phyloP scores from a whole-genome alignment of 495 filamentous ascomycete genomes.

The Annulohypoxylon stygium region DNA sequence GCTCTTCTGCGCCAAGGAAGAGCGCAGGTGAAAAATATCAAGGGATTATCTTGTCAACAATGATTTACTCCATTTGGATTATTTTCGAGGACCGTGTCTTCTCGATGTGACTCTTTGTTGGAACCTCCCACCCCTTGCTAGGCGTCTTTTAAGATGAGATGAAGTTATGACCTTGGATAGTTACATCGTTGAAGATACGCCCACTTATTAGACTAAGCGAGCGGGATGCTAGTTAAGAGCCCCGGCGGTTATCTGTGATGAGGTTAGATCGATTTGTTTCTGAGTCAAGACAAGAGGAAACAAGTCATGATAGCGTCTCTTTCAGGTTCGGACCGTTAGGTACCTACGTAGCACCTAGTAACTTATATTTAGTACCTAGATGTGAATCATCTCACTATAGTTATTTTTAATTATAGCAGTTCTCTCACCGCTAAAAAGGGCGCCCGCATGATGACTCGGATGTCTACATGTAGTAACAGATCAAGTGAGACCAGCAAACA shows the following conservation, averaged over 20 bases:
- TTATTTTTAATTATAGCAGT: neutral
- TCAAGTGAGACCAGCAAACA: conserved; percentile 13
- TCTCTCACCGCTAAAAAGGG: conserved; percentile 3
- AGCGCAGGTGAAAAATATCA: conserved; percentile 10
- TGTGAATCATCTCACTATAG: neutral
- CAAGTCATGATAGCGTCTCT: neutral
- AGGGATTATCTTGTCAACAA: conserved; percentile 7
- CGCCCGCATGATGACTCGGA: neutral
- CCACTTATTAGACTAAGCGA: conserved; percentile 4
- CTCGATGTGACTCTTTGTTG: neutral
- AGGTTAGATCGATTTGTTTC: conserved; percentile 15
- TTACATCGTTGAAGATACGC: conserved; percentile 16
- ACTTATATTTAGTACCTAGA: neutral
- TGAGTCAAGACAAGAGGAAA: conserved; percentile 7
- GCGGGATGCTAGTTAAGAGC: neutral
- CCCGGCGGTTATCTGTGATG: neutral
- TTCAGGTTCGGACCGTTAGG: too few species aligned
- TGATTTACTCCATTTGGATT: neutral
- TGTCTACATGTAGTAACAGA: neutral
- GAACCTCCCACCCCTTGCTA: neutral
- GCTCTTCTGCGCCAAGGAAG: conserved; percentile 1
- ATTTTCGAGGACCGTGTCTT: neutral
- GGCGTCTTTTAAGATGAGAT: neutral
- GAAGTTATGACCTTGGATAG: neutral
- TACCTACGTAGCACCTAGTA: too few species aligned